A percentile compares a stretch with the other conserved stretches of the same genome.
Evolutionary conservation across 441 rosid genomes (phyloP).

Genomic region (Populus hybrid): DNA sequence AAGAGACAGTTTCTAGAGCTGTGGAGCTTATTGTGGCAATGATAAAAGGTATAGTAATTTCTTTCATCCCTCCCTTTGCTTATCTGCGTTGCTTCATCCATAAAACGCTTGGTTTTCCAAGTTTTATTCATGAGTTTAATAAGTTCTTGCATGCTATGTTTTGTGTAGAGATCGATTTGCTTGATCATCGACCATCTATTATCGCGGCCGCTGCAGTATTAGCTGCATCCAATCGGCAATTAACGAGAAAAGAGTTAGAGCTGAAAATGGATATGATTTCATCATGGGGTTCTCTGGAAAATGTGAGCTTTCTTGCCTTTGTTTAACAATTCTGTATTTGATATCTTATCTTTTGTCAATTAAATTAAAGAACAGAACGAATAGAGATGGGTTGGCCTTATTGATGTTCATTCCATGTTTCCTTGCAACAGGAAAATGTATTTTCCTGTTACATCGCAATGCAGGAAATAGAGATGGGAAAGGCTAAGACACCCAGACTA

Average conservation of each 20-base stretch:
- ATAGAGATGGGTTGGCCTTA: background rate
- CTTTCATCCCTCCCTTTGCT: no score
- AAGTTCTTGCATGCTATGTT: background rate
- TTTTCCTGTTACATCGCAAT: conserved; percentile 56
- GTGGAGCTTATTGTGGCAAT: conserved; percentile 42
- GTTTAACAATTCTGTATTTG: background rate
- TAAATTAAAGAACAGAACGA: background rate
- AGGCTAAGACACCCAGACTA: conserved; percentile 45
- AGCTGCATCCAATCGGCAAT: conserved; percentile 46
- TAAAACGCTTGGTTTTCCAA: no score
- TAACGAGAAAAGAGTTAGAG: conserved; percentile 54
- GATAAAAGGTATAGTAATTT: conserved; percentile 46
- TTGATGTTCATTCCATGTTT: conserved; percentile 19
- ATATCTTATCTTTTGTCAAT: background rate
- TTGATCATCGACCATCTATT: conserved; percentile 61
- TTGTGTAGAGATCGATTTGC: conserved; percentile 52
- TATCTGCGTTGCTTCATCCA: no score
- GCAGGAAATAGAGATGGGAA: conserved; percentile 51
- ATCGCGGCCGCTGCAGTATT: conserved; percentile 74
- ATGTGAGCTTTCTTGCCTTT: conserved; percentile 36
- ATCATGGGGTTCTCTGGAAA: conserved; percentile 48
- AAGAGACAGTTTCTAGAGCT: conserved; percentile 43
- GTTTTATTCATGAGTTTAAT: no score
- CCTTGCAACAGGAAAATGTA: conserved; percentile 58
- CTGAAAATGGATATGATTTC: conserved; percentile 48